These are phyloP conservation scores for Solanum corneliomulleri DNA, from an alignment of 257 asterid genomes.

Conservation along the genomic window DNA sequence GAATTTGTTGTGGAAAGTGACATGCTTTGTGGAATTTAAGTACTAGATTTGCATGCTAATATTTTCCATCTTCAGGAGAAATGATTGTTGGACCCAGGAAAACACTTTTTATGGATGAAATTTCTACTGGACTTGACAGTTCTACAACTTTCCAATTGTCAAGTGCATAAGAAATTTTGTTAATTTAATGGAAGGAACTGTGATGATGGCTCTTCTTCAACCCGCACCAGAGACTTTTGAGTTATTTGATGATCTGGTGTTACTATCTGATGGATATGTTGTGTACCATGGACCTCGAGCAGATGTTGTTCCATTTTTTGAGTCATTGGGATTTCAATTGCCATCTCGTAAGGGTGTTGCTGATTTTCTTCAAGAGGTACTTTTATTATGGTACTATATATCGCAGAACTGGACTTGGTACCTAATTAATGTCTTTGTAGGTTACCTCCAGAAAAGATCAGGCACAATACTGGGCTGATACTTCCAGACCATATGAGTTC, in stretches of 20 bases:
- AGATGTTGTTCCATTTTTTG: slow-evolving; percentile 56
- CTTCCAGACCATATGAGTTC: slow-evolving; percentile 54
- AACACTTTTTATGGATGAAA: slow-evolving; percentile 91
- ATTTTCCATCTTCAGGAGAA: slow-evolving; percentile 38
- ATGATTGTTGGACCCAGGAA: slow-evolving; percentile 89
- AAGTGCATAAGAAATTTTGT: slow-evolving; percentile 73
- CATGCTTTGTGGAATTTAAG: not conserved
- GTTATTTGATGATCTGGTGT: slow-evolving; percentile 70
- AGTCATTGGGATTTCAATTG: slow-evolving; percentile 64
- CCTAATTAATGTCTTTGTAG: slow-evolving; percentile 11
- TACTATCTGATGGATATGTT: slow-evolving; percentile 72
- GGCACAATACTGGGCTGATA: slow-evolving; percentile 77
- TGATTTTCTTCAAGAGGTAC: slow-evolving; percentile 90
- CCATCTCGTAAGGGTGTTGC: slow-evolving; percentile 90
- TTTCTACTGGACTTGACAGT: slow-evolving; percentile 91
- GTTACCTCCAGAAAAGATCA: slow-evolving; percentile 83
- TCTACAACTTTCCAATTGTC: slow-evolving; percentile 82
- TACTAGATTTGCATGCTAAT: not conserved
- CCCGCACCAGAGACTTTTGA: slow-evolving; percentile 92
- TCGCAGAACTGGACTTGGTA: not conserved
- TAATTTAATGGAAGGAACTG: slow-evolving; percentile 81
- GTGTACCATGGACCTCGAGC: slow-evolving; percentile 71
- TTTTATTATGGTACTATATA: not conserved
- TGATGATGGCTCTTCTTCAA: slow-evolving; percentile 84
- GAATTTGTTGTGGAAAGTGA: not conserved